A percentile compares a stretch with the other conserved stretches of the same genome.
Conservation (phyloP, 2,329 filamentous ascomycete genomes). For the Aaosphaeria arxii region DNA sequence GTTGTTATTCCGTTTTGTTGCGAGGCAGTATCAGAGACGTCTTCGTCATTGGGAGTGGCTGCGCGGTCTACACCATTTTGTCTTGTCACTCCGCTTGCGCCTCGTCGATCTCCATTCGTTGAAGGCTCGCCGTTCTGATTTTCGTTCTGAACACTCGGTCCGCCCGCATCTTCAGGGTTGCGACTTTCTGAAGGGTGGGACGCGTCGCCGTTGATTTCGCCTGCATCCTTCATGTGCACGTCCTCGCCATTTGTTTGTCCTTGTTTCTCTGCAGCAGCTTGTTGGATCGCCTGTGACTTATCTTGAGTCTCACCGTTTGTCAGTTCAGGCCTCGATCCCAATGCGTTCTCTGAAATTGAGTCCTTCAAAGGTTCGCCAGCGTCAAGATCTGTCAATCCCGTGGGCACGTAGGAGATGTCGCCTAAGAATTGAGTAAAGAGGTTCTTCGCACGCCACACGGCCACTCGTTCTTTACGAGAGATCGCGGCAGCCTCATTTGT, state of each 20-base stretch:
- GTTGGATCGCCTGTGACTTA: conserved; percentile 8
- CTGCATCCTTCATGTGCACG: conserved; percentile 25
- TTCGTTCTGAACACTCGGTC: neutral
- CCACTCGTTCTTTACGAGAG: conserved; percentile 71
- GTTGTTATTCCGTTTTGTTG: conserved; percentile 53
- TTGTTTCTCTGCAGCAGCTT: neutral
- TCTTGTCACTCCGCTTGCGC: conserved; percentile 8
- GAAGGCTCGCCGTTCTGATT: conserved; percentile 15
- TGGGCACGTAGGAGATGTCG: conserved; percentile 66
- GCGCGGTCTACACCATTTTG: conserved; percentile 21
- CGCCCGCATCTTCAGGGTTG: conserved; percentile 2
- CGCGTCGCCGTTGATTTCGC: conserved; percentile 13
- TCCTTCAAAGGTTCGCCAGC: conserved; percentile 19
- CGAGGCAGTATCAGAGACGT: conserved; percentile 42
- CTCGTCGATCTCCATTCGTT: conserved; percentile 16
- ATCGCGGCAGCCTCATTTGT: conserved; percentile 66
- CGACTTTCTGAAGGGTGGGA: conserved; percentile 5
- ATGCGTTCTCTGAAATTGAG: neutral
- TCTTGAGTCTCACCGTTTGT: conserved; percentile 6
- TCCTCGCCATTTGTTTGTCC: conserved; percentile 15
- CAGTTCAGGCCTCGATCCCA: neutral
- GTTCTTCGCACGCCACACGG: conserved; percentile 71
- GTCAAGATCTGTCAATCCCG: conserved; percentile 50
- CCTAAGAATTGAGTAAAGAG: conserved; percentile 71
- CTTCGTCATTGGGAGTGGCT: conserved; percentile 25